These are phyloP conservation scores for Stenogyne calaminthoides DNA, from an alignment of 305 asterid species.

Conservation along the genomic window DNA sequence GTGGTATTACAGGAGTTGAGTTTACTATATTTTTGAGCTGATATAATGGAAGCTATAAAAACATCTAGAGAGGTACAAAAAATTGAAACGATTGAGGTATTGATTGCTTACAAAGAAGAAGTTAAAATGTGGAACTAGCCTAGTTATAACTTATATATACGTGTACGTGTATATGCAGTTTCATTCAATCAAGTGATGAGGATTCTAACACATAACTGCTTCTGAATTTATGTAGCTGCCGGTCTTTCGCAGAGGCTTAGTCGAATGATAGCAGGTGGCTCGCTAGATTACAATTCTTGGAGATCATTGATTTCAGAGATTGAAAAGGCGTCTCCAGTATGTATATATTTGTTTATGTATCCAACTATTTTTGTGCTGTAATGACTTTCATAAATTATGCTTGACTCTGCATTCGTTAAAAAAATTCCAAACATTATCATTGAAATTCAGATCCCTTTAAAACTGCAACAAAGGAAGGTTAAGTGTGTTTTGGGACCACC, in stretches of 20 bases:
- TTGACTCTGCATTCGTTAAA: not conserved
- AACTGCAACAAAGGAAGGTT: not conserved
- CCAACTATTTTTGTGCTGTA: not conserved
- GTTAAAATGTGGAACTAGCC: not conserved
- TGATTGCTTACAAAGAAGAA: not conserved
- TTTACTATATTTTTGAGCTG: not conserved
- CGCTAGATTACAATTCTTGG: constrained; percentile 67
- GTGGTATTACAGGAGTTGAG: not conserved
- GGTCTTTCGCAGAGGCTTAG: constrained; percentile 49
- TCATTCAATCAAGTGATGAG: not conserved
- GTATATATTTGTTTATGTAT: constrained; percentile 22
- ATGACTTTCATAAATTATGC: not conserved
- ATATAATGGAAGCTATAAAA: not conserved
- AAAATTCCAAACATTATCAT: not conserved
- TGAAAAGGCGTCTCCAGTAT: constrained; percentile 59
- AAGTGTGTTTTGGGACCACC: constrained; percentile 5
- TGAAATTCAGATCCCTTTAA: not conserved
- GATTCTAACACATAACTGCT: constrained; percentile 18
- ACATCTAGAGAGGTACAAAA: not conserved
- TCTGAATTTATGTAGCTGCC: constrained; percentile 41
- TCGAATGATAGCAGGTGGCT: constrained; percentile 55
- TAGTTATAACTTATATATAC: not conserved
- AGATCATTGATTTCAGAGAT: constrained; percentile 59
- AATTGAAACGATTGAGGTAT: not conserved
- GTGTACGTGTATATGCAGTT: not conserved